Conservation (phyloP, 1,284 basidiomycete genomes). For the Takashimella tepidaria region DNA sequence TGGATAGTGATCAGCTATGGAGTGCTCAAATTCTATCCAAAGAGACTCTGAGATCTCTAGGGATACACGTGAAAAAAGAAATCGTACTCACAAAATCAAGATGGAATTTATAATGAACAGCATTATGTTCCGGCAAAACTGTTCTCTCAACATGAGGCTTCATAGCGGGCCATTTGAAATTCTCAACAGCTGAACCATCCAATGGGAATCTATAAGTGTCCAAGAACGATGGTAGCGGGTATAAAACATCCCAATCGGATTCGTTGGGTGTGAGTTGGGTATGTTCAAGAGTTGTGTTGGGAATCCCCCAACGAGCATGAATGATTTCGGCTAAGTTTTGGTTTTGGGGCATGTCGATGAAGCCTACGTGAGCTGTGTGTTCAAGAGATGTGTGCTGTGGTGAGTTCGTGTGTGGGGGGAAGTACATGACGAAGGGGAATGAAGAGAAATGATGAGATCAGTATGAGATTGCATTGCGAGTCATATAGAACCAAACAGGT, state of each 20-base stretch:
- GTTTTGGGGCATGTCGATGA: slow-evolving; percentile 56
- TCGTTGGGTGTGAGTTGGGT: slow-evolving; percentile 40
- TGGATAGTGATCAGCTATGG: neutral
- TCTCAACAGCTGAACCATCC: slow-evolving; percentile 53
- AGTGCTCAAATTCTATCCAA: no score
- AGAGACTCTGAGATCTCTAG: slow-evolving; percentile 50
- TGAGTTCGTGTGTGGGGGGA: no score
- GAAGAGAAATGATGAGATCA: slow-evolving; percentile 4
- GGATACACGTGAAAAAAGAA: no score
- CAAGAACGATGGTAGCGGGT: slow-evolving; percentile 64
- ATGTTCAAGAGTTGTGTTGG: slow-evolving; percentile 17
- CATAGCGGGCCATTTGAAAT: slow-evolving; percentile 36
- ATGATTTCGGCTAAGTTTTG: slow-evolving; percentile 60
- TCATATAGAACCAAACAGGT: neutral
- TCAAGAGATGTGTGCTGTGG: slow-evolving; percentile 69
- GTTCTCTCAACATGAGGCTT: neutral
- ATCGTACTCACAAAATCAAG: slow-evolving; percentile 71
- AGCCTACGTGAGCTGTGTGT: slow-evolving; percentile 73
- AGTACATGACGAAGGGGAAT: no score
- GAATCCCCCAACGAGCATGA: slow-evolving; percentile 55
- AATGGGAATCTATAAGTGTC: slow-evolving; percentile 38
- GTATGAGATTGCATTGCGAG: no score
- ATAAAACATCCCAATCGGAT: slow-evolving; percentile 76
- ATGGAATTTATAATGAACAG: slow-evolving; percentile 63
- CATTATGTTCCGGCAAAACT: slow-evolving; percentile 62